phyloP scores from a whole-genome alignment of 75 land plant species.

The Selaginella moellendorffii region DNA sequence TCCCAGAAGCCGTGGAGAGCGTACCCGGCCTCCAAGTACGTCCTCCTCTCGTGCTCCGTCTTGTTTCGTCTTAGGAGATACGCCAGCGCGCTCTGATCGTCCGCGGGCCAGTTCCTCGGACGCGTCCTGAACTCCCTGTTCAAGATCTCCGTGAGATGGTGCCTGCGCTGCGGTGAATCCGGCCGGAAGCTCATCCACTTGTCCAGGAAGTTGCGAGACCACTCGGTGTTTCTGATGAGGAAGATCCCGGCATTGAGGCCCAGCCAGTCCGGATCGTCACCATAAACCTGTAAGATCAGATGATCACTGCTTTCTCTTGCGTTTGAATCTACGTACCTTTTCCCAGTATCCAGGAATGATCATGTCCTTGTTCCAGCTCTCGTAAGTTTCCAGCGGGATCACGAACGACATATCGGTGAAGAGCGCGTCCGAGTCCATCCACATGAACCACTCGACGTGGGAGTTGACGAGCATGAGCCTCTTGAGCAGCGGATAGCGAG shows the following conservation, averaged over 20 bases:
- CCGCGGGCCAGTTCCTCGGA: conserved; percentile 17
- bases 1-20: conserved; percentile 21
- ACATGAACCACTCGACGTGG: conserved; percentile 19
- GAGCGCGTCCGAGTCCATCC: conserved; percentile 26
- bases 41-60: background rate
- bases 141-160: background rate
- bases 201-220: conserved; percentile 16
- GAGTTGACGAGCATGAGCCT: conserved; percentile 14
- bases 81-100: conserved; percentile 21
- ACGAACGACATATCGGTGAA: conserved; percentile 22
- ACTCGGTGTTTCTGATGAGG: conserved; percentile 20
- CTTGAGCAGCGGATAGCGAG: conserved; percentile 14
- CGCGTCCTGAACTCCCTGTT: conserved; percentile 5
- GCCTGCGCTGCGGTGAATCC: background rate
- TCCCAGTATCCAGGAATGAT: conserved; percentile 16
- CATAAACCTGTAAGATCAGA: conserved; percentile 13
- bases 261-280: conserved; percentile 14
- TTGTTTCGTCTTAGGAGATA: conserved; percentile 10
- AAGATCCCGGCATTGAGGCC: conserved; percentile 22
- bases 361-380: conserved; percentile 13
- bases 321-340: conserved; percentile 5
- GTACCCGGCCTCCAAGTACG: conserved; percentile 14
- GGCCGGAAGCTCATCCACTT: conserved; percentile 13
- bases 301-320: background rate
- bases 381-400: conserved; percentile 16